phyloP scores from a whole-genome alignment of 2,329 filamentous ascomycete species.

The Madurella fahalii region DNA sequence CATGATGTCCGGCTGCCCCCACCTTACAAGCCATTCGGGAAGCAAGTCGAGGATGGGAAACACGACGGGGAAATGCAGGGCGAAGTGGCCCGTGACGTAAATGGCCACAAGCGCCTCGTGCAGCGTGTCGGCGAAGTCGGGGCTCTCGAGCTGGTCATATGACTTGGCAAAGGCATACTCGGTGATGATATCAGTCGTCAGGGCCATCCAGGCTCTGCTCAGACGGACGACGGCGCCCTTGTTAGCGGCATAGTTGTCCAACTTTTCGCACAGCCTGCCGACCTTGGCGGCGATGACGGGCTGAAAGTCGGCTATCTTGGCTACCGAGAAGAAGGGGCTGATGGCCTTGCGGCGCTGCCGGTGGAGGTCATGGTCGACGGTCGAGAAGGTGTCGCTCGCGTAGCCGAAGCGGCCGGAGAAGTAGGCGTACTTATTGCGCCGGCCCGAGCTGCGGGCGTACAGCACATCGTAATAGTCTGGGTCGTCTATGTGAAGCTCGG shows the following conservation, averaged over 20 bases:
- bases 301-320: not conserved
- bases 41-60: conserved; percentile 2
- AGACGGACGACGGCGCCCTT: conserved; percentile 14
- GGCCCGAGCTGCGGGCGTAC: conserved; percentile 4
- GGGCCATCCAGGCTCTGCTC: conserved; percentile 22
- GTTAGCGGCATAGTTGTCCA: not conserved
- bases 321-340: conserved; percentile 24
- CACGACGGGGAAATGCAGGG: conserved; percentile 1
- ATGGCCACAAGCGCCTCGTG: not conserved
- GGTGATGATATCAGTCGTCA: conserved; percentile 33
- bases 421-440: conserved; percentile 3
- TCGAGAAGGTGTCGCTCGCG: not conserved
- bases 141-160: conserved; percentile 31
- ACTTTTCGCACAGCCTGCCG: not conserved
- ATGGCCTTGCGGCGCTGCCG: conserved; percentile 3
- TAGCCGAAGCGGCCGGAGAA: not conserved
- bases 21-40: conserved; percentile 1
- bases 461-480: conserved; percentile 16
- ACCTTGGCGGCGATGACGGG: not conserved
- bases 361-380: conserved; percentile 9
- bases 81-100: conserved; percentile 3
- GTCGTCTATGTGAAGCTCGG: conserved; percentile 18
- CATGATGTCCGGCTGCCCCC: not conserved
- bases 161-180: conserved; percentile 37
- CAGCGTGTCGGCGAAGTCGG: conserved; percentile 23